Evolutionary conservation across 2,329 filamentous ascomycete genomes (phyloP).

Genomic region (Chrysosporium queenslandicum): DNA sequence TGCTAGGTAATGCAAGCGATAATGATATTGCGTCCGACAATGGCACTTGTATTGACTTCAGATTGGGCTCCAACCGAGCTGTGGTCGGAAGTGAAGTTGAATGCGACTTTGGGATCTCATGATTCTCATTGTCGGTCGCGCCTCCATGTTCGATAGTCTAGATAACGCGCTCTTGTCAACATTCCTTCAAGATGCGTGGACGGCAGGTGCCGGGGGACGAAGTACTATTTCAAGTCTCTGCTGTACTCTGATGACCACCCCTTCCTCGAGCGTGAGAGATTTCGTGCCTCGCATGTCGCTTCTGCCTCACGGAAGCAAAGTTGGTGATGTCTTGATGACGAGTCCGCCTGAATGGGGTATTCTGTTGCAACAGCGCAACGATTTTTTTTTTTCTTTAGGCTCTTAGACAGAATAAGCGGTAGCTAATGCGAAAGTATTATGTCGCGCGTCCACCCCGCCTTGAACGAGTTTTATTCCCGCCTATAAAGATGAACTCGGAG

Average conservation of each 20-base stretch:
- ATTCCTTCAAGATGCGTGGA: not conserved
- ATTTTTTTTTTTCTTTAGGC: not conserved
- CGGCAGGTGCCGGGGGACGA: not conserved
- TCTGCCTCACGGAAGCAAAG: too few species aligned
- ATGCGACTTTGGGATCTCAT: not conserved
- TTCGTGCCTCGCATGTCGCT: not conserved
- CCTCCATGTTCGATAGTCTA: slow-evolving; percentile 1
- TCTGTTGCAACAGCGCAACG: not conserved
- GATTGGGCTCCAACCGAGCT: not conserved
- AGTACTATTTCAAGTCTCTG: slow-evolving; percentile 1
- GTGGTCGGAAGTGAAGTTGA: not conserved
- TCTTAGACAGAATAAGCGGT: too few species aligned
- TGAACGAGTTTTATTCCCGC: too few species aligned
- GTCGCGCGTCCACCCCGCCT: too few species aligned
- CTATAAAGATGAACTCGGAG: too few species aligned
- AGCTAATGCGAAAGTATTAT: too few species aligned
- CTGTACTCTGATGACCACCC: not conserved
- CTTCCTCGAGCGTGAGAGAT: not conserved
- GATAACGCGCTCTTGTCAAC: not conserved
- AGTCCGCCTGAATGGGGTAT: too few species aligned
- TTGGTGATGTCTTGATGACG: too few species aligned
- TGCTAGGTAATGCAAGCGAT: slow-evolving; percentile 1
- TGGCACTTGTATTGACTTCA: not conserved
- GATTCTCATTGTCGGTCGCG: not conserved
- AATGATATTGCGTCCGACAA: not conserved